A percentile compares a stretch with the other conserved stretches of the same genome.
These are phyloP conservation scores for Peribolospora kevripleyi DNA, from an alignment of 768 basidiomycete genomes.

Conservation along the genomic window DNA sequence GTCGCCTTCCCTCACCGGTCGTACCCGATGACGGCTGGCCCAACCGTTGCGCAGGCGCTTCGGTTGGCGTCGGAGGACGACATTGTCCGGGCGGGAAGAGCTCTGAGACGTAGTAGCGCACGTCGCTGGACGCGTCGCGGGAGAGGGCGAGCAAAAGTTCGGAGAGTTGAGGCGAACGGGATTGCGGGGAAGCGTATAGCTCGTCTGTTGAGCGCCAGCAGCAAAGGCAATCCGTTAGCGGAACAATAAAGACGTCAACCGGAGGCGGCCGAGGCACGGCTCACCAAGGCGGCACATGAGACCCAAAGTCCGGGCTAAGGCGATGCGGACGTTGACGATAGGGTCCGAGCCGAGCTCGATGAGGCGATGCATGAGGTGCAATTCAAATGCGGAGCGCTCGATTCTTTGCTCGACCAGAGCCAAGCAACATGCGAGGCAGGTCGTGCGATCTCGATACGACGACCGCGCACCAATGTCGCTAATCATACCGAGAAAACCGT, in stretches of 20 bases:
- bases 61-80: too few relatives aligned
- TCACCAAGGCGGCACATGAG: conserved; percentile 15
- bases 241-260: too few relatives aligned
- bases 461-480: conserved; percentile 3
- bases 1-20: neutral
- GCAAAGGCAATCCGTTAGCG: too few relatives aligned
- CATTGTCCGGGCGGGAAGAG: neutral
- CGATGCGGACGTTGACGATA: conserved; percentile 66
- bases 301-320: conserved; percentile 48
- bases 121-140: conserved; percentile 2
- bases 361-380: conserved; percentile 31
- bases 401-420: conserved; percentile 30
- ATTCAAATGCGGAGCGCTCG: conserved; percentile 25
- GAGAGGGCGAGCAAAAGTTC: conserved; percentile 3
- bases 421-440: conserved; percentile 51
- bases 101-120: conserved; percentile 1
- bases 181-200: conserved; percentile 2
- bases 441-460: conserved; percentile 17
- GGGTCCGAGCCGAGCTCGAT: conserved; percentile 35
- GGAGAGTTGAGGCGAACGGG: neutral
- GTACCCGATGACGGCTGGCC: neutral
- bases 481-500: conserved; percentile 7
- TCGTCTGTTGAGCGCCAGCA: neutral
- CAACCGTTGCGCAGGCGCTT: neutral
- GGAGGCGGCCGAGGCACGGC: neutral